Conservation (phyloP, 352 stramenopile species). For the Pythium scleroteichum region DNA sequence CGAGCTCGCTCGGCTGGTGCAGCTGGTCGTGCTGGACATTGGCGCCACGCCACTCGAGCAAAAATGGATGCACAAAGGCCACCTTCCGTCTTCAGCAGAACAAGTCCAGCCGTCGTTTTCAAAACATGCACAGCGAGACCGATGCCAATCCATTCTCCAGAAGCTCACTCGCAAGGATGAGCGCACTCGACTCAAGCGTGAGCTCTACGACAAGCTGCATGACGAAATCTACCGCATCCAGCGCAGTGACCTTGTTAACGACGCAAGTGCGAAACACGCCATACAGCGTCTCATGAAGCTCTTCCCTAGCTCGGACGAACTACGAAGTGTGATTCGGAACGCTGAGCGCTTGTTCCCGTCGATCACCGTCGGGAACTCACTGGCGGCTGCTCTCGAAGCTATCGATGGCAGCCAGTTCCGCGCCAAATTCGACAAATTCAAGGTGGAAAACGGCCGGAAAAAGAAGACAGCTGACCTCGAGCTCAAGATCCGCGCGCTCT, state of each 20-base stretch:
- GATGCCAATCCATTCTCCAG: slow-evolving; percentile 51
- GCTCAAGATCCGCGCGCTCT: slow-evolving; percentile 87
- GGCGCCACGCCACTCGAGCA: slow-evolving; percentile 60
- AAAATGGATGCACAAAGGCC: slow-evolving; percentile 56
- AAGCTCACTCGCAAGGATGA: slow-evolving; percentile 70
- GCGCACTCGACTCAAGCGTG: slow-evolving; percentile 52
- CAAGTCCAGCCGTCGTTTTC: slow-evolving; percentile 3
- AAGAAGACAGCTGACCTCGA: slow-evolving; percentile 85
- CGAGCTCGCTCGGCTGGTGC: slow-evolving; percentile 62
- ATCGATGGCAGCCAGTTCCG: slow-evolving; percentile 35
- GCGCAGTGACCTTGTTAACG: slow-evolving; percentile 30
- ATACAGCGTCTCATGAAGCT: slow-evolving; percentile 59
- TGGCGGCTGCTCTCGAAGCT: slow-evolving; percentile 23
- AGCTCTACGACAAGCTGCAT: slow-evolving; percentile 57
- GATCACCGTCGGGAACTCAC: slow-evolving; percentile 33
- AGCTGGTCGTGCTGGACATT: slow-evolving; percentile 75
- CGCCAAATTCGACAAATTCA: slow-evolving; percentile 42
- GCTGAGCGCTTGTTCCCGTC: slow-evolving; percentile 76
- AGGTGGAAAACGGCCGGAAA: slow-evolving; percentile 61
- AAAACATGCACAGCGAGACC: slow-evolving; percentile 13
- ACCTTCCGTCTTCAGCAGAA: slow-evolving; percentile 28
- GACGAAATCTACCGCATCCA: slow-evolving; percentile 63
- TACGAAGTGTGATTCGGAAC: slow-evolving; percentile 84
- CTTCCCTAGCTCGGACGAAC: slow-evolving; percentile 59
- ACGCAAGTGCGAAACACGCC: slow-evolving; percentile 32